Percentiles rank a stretch among this genome's conserved stretches.
phyloP scores from a whole-genome alignment of 2,329 filamentous ascomycete species.

The Calonectria montana region DNA sequence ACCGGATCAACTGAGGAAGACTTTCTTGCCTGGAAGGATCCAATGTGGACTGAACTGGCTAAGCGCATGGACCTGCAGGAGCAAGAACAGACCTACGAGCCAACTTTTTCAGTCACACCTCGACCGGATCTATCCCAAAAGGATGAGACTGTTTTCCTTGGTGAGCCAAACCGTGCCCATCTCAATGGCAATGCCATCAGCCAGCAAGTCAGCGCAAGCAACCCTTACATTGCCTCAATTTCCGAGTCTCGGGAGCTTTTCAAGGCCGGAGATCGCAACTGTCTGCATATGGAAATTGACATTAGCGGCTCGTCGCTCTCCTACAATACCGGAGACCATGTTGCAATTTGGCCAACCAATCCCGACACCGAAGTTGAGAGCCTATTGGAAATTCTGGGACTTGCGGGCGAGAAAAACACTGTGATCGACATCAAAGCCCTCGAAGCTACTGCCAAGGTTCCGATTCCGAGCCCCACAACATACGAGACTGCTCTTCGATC shows the following conservation, averaged over 20 bases:
- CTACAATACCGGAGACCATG: slow-evolving; percentile 97
- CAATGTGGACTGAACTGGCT: slow-evolving; percentile 91
- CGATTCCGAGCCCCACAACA: slow-evolving; percentile 95
- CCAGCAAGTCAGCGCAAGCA: slow-evolving; percentile 89
- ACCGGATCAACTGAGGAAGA: slow-evolving; percentile 99
- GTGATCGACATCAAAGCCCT: slow-evolving; percentile 92
- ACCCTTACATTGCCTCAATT: slow-evolving; percentile 97
- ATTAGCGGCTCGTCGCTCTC: slow-evolving; percentile 87
- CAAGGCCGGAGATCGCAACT: slow-evolving; percentile 89
- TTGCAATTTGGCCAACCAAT: slow-evolving; percentile 97
- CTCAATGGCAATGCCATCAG: slow-evolving; percentile 86
- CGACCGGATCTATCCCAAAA: slow-evolving; percentile 78
- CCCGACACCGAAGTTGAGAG: slow-evolving; percentile 91
- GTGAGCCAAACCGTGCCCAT: slow-evolving; percentile 96
- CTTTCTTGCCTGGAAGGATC: slow-evolving; percentile 98
- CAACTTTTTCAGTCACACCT: slow-evolving; percentile 85
- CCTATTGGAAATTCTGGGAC: slow-evolving; percentile 82
- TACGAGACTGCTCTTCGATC: slow-evolving; percentile 94
- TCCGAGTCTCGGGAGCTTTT: slow-evolving; percentile 92
- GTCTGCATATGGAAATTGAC: slow-evolving; percentile 94
- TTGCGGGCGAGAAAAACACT: slow-evolving; percentile 79
- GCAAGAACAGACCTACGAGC: slow-evolving; percentile 95
- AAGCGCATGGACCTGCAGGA: slow-evolving; percentile 90
- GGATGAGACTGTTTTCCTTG: slow-evolving; percentile 86
- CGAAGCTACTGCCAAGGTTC: slow-evolving; percentile 95